A percentile compares a stretch with the other conserved stretches of the same genome.
Conservation (phyloP, 2,329 filamentous ascomycete genomes). For the Diplodia corticola region DNA sequence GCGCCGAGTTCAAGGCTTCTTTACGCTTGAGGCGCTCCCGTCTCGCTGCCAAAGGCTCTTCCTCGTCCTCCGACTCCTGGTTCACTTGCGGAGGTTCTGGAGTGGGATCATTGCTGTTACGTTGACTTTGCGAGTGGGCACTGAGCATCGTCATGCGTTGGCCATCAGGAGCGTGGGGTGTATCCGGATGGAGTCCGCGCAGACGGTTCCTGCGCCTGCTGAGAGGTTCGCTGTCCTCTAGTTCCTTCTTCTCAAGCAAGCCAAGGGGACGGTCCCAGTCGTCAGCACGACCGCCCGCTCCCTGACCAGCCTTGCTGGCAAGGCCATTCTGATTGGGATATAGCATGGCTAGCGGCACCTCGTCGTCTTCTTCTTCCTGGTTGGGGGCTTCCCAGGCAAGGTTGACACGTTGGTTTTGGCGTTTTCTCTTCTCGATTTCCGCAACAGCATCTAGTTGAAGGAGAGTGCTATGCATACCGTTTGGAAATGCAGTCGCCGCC, state of each 20-base stretch:
- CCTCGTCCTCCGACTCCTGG: conserved; percentile 46
- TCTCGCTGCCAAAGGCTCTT: conserved; percentile 67
- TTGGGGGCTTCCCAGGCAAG: conserved; percentile 83
- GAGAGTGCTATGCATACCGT: conserved; percentile 87
- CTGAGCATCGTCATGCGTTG: conserved; percentile 26
- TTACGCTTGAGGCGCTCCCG: conserved; percentile 64
- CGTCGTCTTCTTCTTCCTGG: conserved; percentile 59
- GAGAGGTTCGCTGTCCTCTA: conserved; percentile 91
- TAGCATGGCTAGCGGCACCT: conserved; percentile 83
- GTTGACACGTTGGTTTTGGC: conserved; percentile 74
- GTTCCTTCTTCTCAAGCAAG: conserved; percentile 74
- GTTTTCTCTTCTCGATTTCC: conserved; percentile 74
- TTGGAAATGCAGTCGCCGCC: conserved; percentile 62
- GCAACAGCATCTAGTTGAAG: conserved; percentile 88
- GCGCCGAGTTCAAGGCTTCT: conserved; percentile 49
- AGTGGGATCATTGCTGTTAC: background rate
- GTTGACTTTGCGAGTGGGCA: background rate
- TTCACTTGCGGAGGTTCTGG: conserved; percentile 28
- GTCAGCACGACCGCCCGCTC: conserved; percentile 43
- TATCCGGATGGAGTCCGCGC: conserved; percentile 57
- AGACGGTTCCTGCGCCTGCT: conserved; percentile 75
- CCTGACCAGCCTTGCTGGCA: conserved; percentile 42
- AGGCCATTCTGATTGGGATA: conserved; percentile 61
- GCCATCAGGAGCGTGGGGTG: conserved; percentile 25
- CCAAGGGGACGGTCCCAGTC: conserved; percentile 66